These are phyloP conservation scores for Leishmania martiniquensis DNA, from an alignment of 208 protist species.

Conservation along the genomic window DNA sequence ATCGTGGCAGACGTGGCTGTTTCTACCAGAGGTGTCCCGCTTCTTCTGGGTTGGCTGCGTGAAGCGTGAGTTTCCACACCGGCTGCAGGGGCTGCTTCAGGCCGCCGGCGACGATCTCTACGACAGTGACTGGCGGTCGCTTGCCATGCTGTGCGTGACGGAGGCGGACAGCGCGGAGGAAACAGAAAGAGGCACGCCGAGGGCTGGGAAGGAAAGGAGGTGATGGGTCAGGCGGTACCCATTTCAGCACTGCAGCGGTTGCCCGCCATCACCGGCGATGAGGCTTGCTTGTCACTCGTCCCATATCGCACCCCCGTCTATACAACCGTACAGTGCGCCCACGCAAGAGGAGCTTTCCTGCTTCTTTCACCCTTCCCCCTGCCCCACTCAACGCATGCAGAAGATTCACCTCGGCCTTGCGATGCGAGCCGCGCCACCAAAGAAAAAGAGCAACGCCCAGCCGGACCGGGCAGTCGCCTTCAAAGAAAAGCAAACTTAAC, in stretches of 20 bases:
- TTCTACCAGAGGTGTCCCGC: conserved; percentile 38
- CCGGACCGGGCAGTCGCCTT: no score
- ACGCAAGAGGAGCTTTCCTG: background rate
- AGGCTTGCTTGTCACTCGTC: background rate
- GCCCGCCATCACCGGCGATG: background rate
- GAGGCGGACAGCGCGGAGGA: conserved; percentile 24
- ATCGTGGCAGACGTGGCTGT: conserved; percentile 68
- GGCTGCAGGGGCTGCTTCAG: conserved; percentile 39
- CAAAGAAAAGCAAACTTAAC: no score
- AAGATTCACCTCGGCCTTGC: background rate
- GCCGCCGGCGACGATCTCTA: conserved; percentile 47
- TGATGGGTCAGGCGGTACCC: background rate
- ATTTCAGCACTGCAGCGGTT: background rate
- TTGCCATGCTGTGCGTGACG: conserved; percentile 73
- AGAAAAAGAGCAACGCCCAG: no score
- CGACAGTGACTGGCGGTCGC: conserved; percentile 68
- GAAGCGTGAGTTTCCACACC: conserved; percentile 72
- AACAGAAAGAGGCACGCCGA: conserved; percentile 4
- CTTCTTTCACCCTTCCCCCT: background rate
- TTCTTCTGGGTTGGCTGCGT: conserved; percentile 78
- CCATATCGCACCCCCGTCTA: background rate
- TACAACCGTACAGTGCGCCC: background rate
- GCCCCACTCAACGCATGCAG: background rate
- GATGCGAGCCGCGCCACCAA: no score
- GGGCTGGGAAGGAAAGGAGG: no score